Base-by-base conservation (phyloP, 2,329 filamentous ascomycete genomes). In the Pestalotiopsis fici region DNA sequence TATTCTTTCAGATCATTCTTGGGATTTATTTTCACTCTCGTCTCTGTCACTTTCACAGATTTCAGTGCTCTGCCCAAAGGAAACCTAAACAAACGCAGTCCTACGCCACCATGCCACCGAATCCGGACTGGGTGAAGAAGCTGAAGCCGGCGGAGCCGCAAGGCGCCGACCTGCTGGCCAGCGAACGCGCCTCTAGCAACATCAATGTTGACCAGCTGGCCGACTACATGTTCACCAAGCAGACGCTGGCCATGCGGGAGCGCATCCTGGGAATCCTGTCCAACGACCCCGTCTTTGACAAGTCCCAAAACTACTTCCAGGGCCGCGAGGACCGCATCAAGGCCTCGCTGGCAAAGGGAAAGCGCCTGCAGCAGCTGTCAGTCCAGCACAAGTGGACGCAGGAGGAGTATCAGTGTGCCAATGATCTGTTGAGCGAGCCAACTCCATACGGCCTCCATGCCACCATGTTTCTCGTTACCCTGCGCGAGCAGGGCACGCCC, bases 221-320 rank as follows among this genome's bases (percentile, higher is more conserved):
- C 59, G 83, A 88, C 64, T 90, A 93, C 73, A 83, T 95, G 59
- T 91, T 92, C 78, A 91, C 90, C 25, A 88, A 88, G 73, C 85
- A 90, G 67, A 83, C 84, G 4, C 82, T 94, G 12, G 83, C 90
- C 66, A 83, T 87, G 56, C 89, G 90, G 73, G 80, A 86, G 2
- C 82, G 81, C 27, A 84, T 95, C 31, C 81, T 93, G 5, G 80
- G 86, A 60, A 84, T 93, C n/a, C 84, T 95, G 4, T 82, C 90
- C 72, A 77, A 84, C 0, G 91, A 95, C 67, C 87, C 88, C 64
- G 85, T 93, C 66, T 94, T 95, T 72, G 90, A 94, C 79, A 95
- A 94, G 81, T 89, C 89, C 3, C 89, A 91, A 71, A 93, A 94
- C 76, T 93, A 93, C 80, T 93, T 92, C 77, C 85, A 88, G 71